These are phyloP conservation scores for Dryadomyces quercus-mongolicae DNA, from an alignment of 2,329 filamentous ascomycete species.

Conservation along the genomic window DNA sequence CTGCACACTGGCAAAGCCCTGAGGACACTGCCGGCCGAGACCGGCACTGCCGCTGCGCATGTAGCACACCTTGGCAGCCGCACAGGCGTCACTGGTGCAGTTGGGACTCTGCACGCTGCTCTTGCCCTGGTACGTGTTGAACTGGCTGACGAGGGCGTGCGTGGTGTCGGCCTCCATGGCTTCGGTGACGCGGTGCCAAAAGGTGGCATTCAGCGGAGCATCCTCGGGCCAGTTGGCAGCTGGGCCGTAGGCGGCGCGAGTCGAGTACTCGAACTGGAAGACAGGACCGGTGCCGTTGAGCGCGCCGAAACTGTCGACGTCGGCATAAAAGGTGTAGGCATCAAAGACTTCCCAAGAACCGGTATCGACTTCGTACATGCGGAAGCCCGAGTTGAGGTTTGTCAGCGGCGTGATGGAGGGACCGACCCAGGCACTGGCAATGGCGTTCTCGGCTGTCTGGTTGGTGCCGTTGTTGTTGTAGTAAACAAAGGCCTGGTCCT, in stretches of 20 bases:
- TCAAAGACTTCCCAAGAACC: slow-evolving; percentile 44
- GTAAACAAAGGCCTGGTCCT: slow-evolving; percentile 31
- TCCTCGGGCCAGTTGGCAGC: slow-evolving; percentile 27
- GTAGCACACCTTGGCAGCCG: slow-evolving; percentile 43
- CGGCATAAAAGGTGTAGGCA: slow-evolving; percentile 39
- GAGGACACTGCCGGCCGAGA: slow-evolving; percentile 36
- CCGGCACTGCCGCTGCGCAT: slow-evolving; percentile 43
- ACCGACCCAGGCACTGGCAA: slow-evolving; percentile 42
- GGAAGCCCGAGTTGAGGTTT: slow-evolving; percentile 41
- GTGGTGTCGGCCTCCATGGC: slow-evolving; percentile 22
- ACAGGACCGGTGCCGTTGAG: slow-evolving; percentile 26
- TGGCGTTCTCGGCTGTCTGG: slow-evolving; percentile 30
- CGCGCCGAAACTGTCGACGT: slow-evolving; percentile 32
- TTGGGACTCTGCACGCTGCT: slow-evolving; percentile 22
- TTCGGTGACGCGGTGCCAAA: slow-evolving; percentile 30
- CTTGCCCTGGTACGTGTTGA: slow-evolving; percentile 24
- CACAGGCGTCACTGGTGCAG: slow-evolving; percentile 27
- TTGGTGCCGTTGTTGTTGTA: slow-evolving; percentile 37
- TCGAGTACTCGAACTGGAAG: slow-evolving; percentile 46
- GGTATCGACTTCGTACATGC: slow-evolving; percentile 45
- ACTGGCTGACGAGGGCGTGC: slow-evolving; percentile 29
- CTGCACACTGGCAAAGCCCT: slow-evolving; percentile 32
- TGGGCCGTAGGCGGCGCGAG: slow-evolving; percentile 38
- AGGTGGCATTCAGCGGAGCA: slow-evolving; percentile 34
- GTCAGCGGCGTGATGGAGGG: slow-evolving; percentile 34